phyloP scores from a whole-genome alignment of 2,329 filamentous ascomycete species.

The Arachnomyces sp. region DNA sequence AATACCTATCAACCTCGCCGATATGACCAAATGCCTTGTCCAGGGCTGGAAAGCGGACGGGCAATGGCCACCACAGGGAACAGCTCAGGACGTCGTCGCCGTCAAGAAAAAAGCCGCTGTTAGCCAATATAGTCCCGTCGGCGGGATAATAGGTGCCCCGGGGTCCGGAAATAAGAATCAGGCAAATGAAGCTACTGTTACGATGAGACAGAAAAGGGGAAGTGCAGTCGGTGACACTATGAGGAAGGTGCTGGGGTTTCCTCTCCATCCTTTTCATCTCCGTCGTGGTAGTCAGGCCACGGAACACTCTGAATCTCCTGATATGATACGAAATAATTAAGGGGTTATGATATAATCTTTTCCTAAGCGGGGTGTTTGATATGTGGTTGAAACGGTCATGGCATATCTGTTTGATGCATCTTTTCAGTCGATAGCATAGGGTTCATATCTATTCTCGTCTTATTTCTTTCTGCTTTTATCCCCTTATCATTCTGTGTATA shows the following conservation, averaged over 20 bases:
- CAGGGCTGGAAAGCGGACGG: constrained; percentile 88
- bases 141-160: too few species aligned
- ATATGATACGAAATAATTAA: too few species aligned
- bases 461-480: too few species aligned
- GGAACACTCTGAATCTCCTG: background rate
- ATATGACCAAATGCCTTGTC: constrained; percentile 74
- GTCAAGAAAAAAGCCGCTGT: constrained; percentile 4
- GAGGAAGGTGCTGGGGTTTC: constrained; percentile 34
- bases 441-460: constrained; percentile 7
- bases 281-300: constrained; percentile 23
- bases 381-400: too few species aligned
- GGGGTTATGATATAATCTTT: background rate
- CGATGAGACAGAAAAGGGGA: constrained; percentile 16
- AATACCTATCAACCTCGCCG: constrained; percentile 77
- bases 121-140: constrained; percentile 11
- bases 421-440: constrained; percentile 5
- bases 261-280: constrained; percentile 30
- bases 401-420: too few species aligned
- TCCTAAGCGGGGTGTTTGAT: constrained; percentile 5
- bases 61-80: constrained; percentile 73
- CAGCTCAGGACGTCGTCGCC: constrained; percentile 23
- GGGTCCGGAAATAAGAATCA: too few species aligned
- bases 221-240: constrained; percentile 33
- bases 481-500: too few species aligned
- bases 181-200: background rate